Evolutionary conservation across 108 stramenopile species (phyloP).

Genomic region (Seminavis robusta): DNA sequence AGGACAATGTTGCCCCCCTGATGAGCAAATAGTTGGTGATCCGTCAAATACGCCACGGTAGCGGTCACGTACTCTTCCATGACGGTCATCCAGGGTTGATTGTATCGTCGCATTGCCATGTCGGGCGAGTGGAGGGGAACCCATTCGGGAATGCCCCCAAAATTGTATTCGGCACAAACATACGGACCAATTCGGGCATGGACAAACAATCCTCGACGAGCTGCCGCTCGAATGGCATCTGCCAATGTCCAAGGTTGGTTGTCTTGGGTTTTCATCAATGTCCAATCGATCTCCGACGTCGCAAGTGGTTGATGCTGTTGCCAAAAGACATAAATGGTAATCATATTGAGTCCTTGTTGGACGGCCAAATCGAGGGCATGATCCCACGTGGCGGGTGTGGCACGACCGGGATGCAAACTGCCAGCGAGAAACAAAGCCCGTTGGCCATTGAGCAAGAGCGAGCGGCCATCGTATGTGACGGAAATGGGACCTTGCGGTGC

Average conservation of each 20-base stretch:
- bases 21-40: slow-evolving; percentile 34
- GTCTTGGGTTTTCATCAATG: slow-evolving; percentile 6
- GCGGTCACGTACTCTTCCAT: slow-evolving; percentile 36
- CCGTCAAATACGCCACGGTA: slow-evolving; percentile 33
- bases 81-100: slow-evolving; percentile 42
- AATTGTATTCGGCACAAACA: slow-evolving; percentile 60
- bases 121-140: slow-evolving; percentile 30
- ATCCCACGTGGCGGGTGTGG: slow-evolving; percentile 34
- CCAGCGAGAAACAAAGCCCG: slow-evolving; percentile 39
- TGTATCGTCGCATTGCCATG: slow-evolving; percentile 43
- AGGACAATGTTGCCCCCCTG: slow-evolving; percentile 61
- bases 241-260: slow-evolving; percentile 41
- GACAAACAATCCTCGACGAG: slow-evolving; percentile 48
- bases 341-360: slow-evolving; percentile 42
- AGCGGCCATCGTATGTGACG: slow-evolving; percentile 39
- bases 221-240: slow-evolving; percentile 36
- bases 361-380: slow-evolving; percentile 45
- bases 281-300: slow-evolving; percentile 30
- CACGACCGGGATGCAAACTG: slow-evolving; percentile 48
- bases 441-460: slow-evolving; percentile 35
- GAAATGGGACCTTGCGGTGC: slow-evolving; percentile 19
- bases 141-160: slow-evolving; percentile 65
- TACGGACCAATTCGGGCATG: slow-evolving; percentile 59
- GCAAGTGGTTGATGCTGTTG: slow-evolving; percentile 37
- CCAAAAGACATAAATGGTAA: slow-evolving; percentile 61